These are phyloP conservation scores for Dysphania ambrosioides DNA, from an alignment of 148 eudicot species.

Conservation along the genomic window DNA sequence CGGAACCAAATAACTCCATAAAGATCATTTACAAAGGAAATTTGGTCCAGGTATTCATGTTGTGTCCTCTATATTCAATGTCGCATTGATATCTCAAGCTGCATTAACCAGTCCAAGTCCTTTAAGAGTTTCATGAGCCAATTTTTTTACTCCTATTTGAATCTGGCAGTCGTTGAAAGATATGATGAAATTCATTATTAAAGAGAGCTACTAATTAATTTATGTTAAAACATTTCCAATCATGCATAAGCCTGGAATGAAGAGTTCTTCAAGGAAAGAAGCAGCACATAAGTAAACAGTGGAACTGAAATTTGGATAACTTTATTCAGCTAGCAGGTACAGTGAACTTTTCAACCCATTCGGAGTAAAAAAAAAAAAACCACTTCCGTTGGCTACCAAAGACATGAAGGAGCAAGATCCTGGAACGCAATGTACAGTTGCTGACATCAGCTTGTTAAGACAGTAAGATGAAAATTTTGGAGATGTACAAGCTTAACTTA, in stretches of 20 bases:
- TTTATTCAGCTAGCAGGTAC: slow-evolving; percentile 1
- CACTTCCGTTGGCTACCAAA: slow-evolving; percentile 11
- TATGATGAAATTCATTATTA: background rate
- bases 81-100: slow-evolving; percentile 21
- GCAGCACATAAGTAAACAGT: slow-evolving; percentile 27
- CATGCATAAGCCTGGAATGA: slow-evolving; percentile 27
- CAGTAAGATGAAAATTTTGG: background rate
- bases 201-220: slow-evolving; percentile 27
- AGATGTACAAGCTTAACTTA: slow-evolving; percentile 7
- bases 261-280: slow-evolving; percentile 51
- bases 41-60: slow-evolving; percentile 17
- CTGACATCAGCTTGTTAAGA: background rate
- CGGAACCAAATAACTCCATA: slow-evolving; percentile 28
- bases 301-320: slow-evolving; percentile 7
- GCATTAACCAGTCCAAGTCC: slow-evolving; percentile 30
- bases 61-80: slow-evolving; percentile 25
- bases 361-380: background rate
- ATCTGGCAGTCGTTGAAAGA: slow-evolving; percentile 10
- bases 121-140: slow-evolving; percentile 39
- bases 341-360: background rate
- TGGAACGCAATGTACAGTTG: background rate
- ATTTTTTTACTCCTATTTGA: slow-evolving; percentile 23
- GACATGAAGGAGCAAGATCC: background rate
- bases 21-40: slow-evolving; percentile 32
- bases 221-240: slow-evolving; percentile 29